Evolutionary conservation across 768 basidiomycete species (phyloP).

Genomic region (Thelephora aurantiotincta): DNA sequence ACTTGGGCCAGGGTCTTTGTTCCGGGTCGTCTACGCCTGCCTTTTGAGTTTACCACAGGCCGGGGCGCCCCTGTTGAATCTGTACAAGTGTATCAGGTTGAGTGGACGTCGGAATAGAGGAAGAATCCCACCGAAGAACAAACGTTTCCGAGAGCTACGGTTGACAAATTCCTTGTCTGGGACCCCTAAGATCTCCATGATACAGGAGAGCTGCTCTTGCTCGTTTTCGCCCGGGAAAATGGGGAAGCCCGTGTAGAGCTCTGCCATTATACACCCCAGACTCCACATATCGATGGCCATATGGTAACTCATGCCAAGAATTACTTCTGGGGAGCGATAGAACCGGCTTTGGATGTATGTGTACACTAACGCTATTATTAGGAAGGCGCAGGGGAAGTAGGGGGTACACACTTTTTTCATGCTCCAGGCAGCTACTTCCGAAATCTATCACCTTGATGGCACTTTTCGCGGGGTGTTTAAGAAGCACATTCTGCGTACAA

Average conservation of each 20-base stretch:
- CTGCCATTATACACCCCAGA: slow-evolving; percentile 93
- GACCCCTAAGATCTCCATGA: slow-evolving; percentile 96
- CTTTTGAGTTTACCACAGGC: slow-evolving; percentile 92
- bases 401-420: slow-evolving; percentile 77
- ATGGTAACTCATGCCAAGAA: slow-evolving; percentile 97
- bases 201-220: slow-evolving; percentile 94
- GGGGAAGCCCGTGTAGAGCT: slow-evolving; percentile 93
- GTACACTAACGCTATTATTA: slow-evolving; percentile 50
- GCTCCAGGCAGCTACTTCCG: slow-evolving; percentile 95
- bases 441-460: slow-evolving; percentile 98
- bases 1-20: slow-evolving; percentile 84
- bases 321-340: slow-evolving; percentile 99
- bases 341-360: slow-evolving; percentile 99
- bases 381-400: slow-evolving; percentile 1
- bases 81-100: slow-evolving; percentile 17
- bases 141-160: slow-evolving; percentile 81
- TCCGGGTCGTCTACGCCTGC: slow-evolving; percentile 81
- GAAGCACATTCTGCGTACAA: slow-evolving; percentile 65
- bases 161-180: slow-evolving; percentile 95
- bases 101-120: not conserved
- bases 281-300: slow-evolving; percentile 99
- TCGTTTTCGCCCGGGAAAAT: slow-evolving; percentile 99
- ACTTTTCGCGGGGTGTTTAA: slow-evolving; percentile 91
- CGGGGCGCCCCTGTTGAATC: slow-evolving; percentile 90
- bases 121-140: slow-evolving; percentile 76